Percentiles rank a stretch among this genome's conserved stretches.
Evolutionary conservation across 2,329 filamentous ascomycete species (phyloP).

Genomic region (Plectosphaerella plurivora): DNA sequence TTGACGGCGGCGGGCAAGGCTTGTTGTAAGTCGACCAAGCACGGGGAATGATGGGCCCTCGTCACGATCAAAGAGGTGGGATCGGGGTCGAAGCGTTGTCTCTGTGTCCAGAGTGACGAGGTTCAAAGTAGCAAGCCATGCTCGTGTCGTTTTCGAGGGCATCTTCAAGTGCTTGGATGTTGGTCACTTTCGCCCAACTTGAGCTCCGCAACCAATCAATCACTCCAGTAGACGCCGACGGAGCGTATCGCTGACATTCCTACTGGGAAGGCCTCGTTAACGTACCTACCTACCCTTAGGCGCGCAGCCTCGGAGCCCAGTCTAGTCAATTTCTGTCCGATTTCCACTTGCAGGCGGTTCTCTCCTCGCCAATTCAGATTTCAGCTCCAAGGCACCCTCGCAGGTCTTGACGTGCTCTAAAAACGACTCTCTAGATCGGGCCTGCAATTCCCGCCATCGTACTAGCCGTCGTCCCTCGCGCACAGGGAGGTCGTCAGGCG

Average conservation of each 20-base stretch:
- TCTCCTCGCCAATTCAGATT: neutral
- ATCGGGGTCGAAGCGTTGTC: neutral
- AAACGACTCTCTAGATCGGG: neutral
- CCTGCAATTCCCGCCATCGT: neutral
- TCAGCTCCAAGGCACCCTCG: neutral
- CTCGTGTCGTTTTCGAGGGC: neutral
- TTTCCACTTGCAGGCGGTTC: no score
- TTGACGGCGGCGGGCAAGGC: neutral
- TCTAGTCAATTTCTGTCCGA: no score
- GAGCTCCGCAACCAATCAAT: no score
- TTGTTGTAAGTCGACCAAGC: neutral
- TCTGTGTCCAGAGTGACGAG: neutral
- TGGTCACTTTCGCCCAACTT: no score
- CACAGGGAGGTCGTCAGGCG: neutral
- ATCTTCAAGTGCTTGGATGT: no score
- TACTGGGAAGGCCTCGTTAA: no score
- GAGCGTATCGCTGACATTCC: no score
- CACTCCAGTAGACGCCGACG: no score
- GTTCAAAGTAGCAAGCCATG: neutral
- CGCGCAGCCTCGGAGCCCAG: no score
- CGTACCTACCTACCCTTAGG: no score
- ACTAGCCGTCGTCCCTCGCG: neutral
- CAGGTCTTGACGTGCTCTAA: neutral
- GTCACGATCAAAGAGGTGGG: neutral
- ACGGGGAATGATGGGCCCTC: neutral